phyloP scores from a whole-genome alignment of 2,329 filamentous ascomycete genomes.

The Colletotrichum salicis region DNA sequence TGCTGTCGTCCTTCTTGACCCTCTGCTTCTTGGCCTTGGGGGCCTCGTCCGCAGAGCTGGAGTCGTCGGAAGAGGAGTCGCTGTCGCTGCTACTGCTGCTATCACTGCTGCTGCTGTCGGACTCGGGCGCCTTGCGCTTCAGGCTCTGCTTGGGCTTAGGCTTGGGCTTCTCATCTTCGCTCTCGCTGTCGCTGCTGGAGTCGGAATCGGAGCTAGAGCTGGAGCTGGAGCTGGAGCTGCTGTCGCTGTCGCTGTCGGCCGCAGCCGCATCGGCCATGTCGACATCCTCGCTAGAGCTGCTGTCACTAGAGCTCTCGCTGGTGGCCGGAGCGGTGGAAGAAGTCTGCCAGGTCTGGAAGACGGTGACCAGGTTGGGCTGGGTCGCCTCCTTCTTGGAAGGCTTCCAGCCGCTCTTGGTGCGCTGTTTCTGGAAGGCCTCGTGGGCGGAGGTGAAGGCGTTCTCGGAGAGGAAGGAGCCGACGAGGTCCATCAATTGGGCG shows the following conservation, averaged over 20 bases:
- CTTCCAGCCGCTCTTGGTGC: constrained; percentile 63
- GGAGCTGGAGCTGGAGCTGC: constrained; percentile 49
- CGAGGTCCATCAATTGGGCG: constrained; percentile 71
- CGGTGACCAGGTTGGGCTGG: constrained; percentile 51
- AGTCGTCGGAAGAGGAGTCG: constrained; percentile 48
- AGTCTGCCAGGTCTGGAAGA: constrained; percentile 64
- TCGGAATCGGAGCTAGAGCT: constrained; percentile 49
- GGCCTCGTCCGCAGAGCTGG: constrained; percentile 57
- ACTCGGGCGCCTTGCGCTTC: constrained; percentile 54
- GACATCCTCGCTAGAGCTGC: constrained; percentile 50
- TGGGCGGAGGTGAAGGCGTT: constrained; percentile 72
- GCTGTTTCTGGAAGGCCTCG: constrained; percentile 71
- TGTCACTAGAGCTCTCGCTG: constrained; percentile 44
- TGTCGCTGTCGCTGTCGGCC: constrained; percentile 45
- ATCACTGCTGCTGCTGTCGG: constrained; percentile 38
- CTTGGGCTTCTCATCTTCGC: constrained; percentile 20
- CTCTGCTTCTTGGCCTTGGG: constrained; percentile 65
- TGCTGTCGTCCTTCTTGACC: constrained; percentile 48
- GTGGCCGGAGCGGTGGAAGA: constrained; percentile 36
- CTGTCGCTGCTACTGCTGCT: constrained; percentile 45
- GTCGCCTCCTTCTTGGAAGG: constrained; percentile 40
- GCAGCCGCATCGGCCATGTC: constrained; percentile 58
- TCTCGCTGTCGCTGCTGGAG: constrained; percentile 41
- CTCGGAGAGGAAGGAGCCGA: constrained; percentile 73
- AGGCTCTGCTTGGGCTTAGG: constrained; percentile 41